Percentiles rank a stretch among this genome's conserved stretches.
phyloP scores from a whole-genome alignment of 2,329 filamentous ascomycete species.

The Macrophomina pseudophaseolina region DNA sequence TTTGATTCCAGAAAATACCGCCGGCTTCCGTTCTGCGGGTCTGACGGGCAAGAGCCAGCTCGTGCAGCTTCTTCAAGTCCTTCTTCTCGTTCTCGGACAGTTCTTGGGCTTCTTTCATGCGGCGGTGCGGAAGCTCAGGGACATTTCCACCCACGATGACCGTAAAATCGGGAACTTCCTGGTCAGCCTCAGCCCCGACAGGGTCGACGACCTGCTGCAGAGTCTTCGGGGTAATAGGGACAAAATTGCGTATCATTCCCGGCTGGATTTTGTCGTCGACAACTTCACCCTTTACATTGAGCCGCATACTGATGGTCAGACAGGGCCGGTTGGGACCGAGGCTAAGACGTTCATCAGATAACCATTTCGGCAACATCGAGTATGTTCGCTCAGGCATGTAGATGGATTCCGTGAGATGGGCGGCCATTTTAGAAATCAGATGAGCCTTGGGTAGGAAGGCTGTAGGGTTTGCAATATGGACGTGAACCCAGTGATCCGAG shows the following conservation, averaged over 20 bases:
- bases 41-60: conserved; percentile 41
- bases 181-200: conserved; percentile 26
- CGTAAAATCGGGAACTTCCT: conserved; percentile 27
- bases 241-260: conserved; percentile 61
- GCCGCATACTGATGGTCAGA: conserved; percentile 64
- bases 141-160: conserved; percentile 42
- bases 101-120: not conserved
- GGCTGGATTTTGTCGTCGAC: conserved; percentile 60
- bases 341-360: conserved; percentile 59
- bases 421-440: conserved; percentile 64
- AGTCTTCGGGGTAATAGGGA: conserved; percentile 55
- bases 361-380: conserved; percentile 60
- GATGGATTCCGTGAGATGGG: conserved; percentile 60
- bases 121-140: conserved; percentile 25
- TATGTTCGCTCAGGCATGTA: conserved; percentile 63
- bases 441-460: conserved; percentile 68
- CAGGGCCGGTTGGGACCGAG: conserved; percentile 59
- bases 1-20: conserved; percentile 42
- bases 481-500: conserved; percentile 73
- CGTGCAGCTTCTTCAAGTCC: conserved; percentile 43
- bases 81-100: conserved; percentile 31
- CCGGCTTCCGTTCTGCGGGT: conserved; percentile 43
- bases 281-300: conserved; percentile 58
- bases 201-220: conserved; percentile 44
- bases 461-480: conserved; percentile 80